Base-by-base conservation (phyloP, 108 stramenopile genomes). In the Fragilariopsis cylindrus region DNA sequence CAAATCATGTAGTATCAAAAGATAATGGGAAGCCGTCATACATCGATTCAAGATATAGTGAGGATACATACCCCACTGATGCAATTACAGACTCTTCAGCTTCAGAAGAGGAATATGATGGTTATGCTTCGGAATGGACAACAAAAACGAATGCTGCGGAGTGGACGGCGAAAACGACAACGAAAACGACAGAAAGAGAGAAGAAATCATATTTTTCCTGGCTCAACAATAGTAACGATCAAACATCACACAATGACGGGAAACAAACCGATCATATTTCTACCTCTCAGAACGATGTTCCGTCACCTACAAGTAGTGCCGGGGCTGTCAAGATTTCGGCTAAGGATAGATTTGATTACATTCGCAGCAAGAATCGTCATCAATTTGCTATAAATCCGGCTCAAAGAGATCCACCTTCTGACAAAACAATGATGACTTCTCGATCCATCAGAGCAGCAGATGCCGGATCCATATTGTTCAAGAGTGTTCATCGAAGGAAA, bases 331-430 rank as follows among this genome's bases (percentile, higher is more conserved):
- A 43, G 46, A 13, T 7, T 15, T 46, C 65, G 13, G 15, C n/a
- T n/a, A 60, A 30, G n/a, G 58, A 40, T n/a, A 40, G 58, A 5
- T 68, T 68, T 68, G 67, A 68, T 19, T 49, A 68, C 50, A 68
- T 68, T 16, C 67, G 67, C 18, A 52, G 7, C 12, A 30, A 45
- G 62, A 12, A 9, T 9, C 62, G 45, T 15, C 5, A 40, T 45
- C 40, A 63, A n/a, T 63, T 63, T 45, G 12, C 13, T 0, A 63
- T 30, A 30, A 30, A 30, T 40, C 4, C 62, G 45, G 50, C 49
- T 12, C 13, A 16, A 50, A 48, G 46, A 11, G 67, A 68, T 52
- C 67, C 67, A 39, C 67, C 67, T 18, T 68, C 67, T 18, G 67
- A 68, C 21, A 48, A 6, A 68, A 50, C 67, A 41, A 50, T 68